These are phyloP conservation scores for Olyra latifolia DNA, from an alignment of 176 grass and related monocot species.

Conservation along the genomic window DNA sequence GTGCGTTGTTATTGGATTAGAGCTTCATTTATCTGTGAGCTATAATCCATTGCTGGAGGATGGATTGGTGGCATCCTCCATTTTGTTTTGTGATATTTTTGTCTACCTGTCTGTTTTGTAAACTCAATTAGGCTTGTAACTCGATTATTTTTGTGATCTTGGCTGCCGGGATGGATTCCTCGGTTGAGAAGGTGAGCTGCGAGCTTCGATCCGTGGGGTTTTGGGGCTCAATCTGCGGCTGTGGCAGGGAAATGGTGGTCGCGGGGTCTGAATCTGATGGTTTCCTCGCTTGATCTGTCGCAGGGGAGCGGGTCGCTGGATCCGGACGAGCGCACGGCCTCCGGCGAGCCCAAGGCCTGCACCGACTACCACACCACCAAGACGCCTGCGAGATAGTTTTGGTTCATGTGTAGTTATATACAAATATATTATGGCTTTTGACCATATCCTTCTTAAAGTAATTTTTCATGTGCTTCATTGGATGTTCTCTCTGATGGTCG, in stretches of 20 bases:
- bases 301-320: slow-evolving; percentile 47
- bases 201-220: slow-evolving; percentile 32
- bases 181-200: slow-evolving; percentile 50
- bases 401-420: no score
- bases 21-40: background rate
- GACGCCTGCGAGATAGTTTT: no score
- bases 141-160: slow-evolving; percentile 25
- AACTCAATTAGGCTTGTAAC: slow-evolving; percentile 32
- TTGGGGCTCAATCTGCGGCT: background rate
- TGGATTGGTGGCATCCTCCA: slow-evolving; percentile 29
- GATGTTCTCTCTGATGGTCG: no score
- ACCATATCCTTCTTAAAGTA: no score
- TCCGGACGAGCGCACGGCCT: slow-evolving; percentile 42
- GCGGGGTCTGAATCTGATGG: background rate
- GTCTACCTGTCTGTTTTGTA: slow-evolving; percentile 8
- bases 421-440: no score
- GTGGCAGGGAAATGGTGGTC: background rate
- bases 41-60: slow-evolving; percentile 23
- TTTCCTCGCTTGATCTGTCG: background rate
- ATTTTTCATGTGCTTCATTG: no score
- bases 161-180: slow-evolving; percentile 40
- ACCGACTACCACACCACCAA: slow-evolving; percentile 79
- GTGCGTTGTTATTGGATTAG: slow-evolving; percentile 30
- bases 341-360: slow-evolving; percentile 69
- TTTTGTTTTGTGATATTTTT: background rate